These are phyloP conservation scores for Dactylonectria macrodidyma DNA, from an alignment of 2,329 filamentous ascomycete species.

Conservation along the genomic window DNA sequence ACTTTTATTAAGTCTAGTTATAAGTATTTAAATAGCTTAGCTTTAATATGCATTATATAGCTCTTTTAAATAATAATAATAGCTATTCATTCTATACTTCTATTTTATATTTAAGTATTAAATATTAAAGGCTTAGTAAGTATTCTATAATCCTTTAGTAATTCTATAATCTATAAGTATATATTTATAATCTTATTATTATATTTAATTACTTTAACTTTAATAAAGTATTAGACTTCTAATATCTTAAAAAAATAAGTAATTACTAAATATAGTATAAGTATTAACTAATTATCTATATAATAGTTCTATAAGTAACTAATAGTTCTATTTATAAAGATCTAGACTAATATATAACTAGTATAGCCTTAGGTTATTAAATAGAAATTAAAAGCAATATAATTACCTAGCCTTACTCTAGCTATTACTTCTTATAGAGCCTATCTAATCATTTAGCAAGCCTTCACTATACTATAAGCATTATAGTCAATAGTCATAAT, in stretches of 20 bases:
- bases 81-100: neutral
- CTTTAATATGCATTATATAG: neutral
- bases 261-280: neutral
- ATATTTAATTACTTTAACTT: neutral
- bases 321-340: neutral
- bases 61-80: neutral
- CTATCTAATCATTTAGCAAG: neutral
- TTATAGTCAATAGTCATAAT: neutral
- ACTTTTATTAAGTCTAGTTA: neutral
- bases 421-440: neutral
- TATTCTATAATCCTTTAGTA: neutral
- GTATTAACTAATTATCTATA: neutral
- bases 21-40: neutral
- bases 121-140: neutral
- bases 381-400: neutral
- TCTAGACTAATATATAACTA: neutral
- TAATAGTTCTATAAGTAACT: neutral
- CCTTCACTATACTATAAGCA: neutral
- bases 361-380: neutral
- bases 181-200: neutral
- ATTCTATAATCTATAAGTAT: neutral
- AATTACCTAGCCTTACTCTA: neutral
- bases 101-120: neutral
- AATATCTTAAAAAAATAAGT: neutral
- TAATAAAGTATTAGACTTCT: neutral